Percentiles rank a stretch among this genome's conserved stretches.
Evolutionary conservation across 192 early-diverging fungal genomes (phyloP).

Genomic region (Allomyces macrogynus): DNA sequence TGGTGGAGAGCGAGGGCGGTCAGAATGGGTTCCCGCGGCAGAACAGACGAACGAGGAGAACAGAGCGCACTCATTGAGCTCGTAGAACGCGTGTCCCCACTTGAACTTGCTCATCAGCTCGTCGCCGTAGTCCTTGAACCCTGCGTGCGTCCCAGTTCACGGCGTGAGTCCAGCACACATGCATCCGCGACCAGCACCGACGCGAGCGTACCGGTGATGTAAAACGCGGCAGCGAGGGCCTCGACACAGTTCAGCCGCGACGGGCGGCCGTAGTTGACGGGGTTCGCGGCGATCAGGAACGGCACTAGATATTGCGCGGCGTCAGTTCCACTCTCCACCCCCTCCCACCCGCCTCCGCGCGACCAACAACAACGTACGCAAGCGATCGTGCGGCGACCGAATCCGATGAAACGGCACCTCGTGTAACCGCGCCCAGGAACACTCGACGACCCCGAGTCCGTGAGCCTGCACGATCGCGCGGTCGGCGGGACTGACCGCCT

Average conservation of each 20-base stretch:
- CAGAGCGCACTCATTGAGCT: conserved; percentile 53
- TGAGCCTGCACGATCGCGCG: conserved; percentile 44
- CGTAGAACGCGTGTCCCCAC: conserved; percentile 84
- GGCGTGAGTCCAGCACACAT: conserved; percentile 1
- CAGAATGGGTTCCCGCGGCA: not conserved
- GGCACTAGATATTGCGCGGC: conserved; percentile 34
- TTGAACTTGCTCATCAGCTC: conserved; percentile 68
- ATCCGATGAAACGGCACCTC: conserved; percentile 90
- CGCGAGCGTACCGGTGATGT: conserved; percentile 42
- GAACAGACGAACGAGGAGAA: not conserved
- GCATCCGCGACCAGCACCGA: not conserved
- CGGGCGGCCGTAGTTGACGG: conserved; percentile 92
- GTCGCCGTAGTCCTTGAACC: conserved; percentile 44
- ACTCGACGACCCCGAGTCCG: conserved; percentile 87
- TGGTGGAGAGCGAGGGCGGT: conserved; percentile 8
- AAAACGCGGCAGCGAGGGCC: conserved; percentile 84
- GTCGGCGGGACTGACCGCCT: conserved; percentile 76
- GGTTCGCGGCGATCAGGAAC: conserved; percentile 86
- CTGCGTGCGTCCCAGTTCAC: not conserved
- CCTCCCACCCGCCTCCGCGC: no score
- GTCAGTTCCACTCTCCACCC: no score
- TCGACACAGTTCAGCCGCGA: conserved; percentile 95
- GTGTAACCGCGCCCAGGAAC: conserved; percentile 85
- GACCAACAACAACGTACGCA: conserved; percentile 28
- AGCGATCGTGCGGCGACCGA: conserved; percentile 58